Percentiles rank a stretch among this genome's conserved stretches.
Conservation (phyloP, 768 basidiomycete genomes). For the Sarcodon aspratus region DNA sequence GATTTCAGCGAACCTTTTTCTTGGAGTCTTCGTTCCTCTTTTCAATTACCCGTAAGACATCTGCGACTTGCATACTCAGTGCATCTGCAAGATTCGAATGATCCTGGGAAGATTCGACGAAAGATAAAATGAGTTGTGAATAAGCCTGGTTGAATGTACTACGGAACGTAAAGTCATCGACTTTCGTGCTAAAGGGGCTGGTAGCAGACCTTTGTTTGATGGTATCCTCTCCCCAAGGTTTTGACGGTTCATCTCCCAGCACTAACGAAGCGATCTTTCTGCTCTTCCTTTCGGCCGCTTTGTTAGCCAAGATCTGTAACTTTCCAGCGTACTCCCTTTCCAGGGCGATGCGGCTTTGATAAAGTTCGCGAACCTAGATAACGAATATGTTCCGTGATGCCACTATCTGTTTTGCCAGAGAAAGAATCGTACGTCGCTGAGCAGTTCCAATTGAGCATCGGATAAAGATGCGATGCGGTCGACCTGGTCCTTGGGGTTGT, state of each 20-base stretch:
- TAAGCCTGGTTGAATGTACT: slow-evolving; percentile 73
- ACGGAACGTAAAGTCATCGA: slow-evolving; percentile 2
- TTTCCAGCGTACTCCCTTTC: slow-evolving; percentile 76
- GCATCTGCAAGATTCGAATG: slow-evolving; percentile 58
- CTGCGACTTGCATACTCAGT: slow-evolving; percentile 47
- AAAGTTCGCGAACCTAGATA: slow-evolving; percentile 59
- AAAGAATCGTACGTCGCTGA: slow-evolving; percentile 44
- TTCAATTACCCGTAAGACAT: slow-evolving; percentile 49
- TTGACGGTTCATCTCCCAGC: slow-evolving; percentile 59
- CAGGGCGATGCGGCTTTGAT: slow-evolving; percentile 49
- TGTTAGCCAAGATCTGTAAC: slow-evolving; percentile 53
- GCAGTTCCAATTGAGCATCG: slow-evolving; percentile 53
- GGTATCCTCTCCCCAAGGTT: slow-evolving; percentile 40
- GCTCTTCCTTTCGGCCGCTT: slow-evolving; percentile 59
- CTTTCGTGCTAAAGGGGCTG: not conserved
- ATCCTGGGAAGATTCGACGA: slow-evolving; percentile 51
- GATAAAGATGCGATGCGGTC: slow-evolving; percentile 47
- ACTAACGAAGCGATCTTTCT: slow-evolving; percentile 44
- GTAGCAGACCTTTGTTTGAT: slow-evolving; percentile 42
- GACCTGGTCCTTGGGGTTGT: slow-evolving; percentile 52
- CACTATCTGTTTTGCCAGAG: slow-evolving; percentile 4
- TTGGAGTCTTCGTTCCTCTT: slow-evolving; percentile 53
- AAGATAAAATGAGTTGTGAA: slow-evolving; percentile 50
- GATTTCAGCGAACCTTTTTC: slow-evolving; percentile 40
- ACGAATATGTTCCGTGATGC: slow-evolving; percentile 1